phyloP scores from a whole-genome alignment of 306 rosid species.

The Ziziphus jujuba region DNA sequence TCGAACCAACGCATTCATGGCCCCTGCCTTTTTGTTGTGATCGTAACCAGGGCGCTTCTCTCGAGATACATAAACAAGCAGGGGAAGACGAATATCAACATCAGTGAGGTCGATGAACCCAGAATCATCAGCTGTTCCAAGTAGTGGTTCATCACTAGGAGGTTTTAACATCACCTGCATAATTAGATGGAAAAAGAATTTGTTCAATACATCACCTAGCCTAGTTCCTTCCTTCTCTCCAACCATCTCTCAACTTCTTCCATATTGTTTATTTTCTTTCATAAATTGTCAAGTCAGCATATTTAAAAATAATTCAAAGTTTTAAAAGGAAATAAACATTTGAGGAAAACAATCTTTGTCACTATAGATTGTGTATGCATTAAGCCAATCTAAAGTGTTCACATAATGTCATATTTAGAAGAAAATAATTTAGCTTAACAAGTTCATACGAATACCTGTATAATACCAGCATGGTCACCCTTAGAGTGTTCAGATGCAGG shows the following conservation, averaged over 20 bases:
- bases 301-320: too few relatives aligned
- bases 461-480: conserved; percentile 94
- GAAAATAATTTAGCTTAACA: conserved; percentile 5
- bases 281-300: too few relatives aligned
- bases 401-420: background rate
- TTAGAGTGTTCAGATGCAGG: conserved; percentile 72
- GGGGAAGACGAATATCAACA: conserved; percentile 86
- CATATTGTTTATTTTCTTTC: background rate
- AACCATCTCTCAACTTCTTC: background rate
- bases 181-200: conserved; percentile 16
- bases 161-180: conserved; percentile 97
- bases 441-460: conserved; percentile 59
- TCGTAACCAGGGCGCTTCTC: conserved; percentile 97
- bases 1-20: conserved; percentile 92
- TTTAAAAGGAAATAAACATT: too few relatives aligned
- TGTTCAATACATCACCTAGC: background rate
- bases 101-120: conserved; percentile 69
- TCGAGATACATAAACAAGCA: conserved; percentile 91
- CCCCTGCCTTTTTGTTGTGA: conserved; percentile 96
- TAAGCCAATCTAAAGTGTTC: background rate
- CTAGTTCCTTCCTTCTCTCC: background rate
- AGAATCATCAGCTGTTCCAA: conserved; percentile 64
- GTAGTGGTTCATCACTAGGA: conserved; percentile 90
- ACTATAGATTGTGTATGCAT: too few relatives aligned
- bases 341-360: too few relatives aligned